Conservation (phyloP, 2,329 filamentous ascomycete genomes). For the Penicillium polonicum region DNA sequence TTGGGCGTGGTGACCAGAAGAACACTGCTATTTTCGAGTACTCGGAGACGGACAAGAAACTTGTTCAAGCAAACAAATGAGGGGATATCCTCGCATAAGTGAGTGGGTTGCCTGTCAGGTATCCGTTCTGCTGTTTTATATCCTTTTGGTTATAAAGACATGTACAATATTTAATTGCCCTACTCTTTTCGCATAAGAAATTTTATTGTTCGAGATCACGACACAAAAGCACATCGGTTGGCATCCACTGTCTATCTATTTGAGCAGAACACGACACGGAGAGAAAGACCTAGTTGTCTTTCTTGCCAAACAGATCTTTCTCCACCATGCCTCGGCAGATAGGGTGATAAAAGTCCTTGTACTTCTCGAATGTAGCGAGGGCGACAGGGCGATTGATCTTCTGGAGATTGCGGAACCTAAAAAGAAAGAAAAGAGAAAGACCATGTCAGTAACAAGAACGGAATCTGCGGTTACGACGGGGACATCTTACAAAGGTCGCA, state of each 20-base stretch:
- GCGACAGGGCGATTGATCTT: conserved; percentile 73
- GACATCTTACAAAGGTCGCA: conserved; percentile 68
- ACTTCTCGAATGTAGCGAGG: conserved; percentile 77
- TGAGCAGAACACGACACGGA: not conserved
- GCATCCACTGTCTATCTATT: not conserved
- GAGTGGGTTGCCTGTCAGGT: not conserved
- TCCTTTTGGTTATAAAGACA: conserved; percentile 5
- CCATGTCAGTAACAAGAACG: conserved; percentile 13
- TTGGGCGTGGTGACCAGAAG: conserved; percentile 41
- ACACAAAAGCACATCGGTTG: not conserved
- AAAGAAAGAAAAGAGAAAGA: not conserved
- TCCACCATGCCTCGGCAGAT: conserved; percentile 84
- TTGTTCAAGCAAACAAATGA: conserved; percentile 37
- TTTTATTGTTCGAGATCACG: not conserved
- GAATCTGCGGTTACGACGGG: not conserved
- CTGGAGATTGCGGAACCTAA: conserved; percentile 64
- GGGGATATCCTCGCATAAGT: not conserved
- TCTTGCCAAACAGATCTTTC: conserved; percentile 68
- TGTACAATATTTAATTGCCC: conserved; percentile 17
- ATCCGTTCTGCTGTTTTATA: not conserved
- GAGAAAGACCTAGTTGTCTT: conserved; percentile 17
- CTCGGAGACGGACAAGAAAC: conserved; percentile 38
- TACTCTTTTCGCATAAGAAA: conserved; percentile 3
- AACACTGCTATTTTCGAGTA: conserved; percentile 35
- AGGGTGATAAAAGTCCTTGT: conserved; percentile 91